Evolutionary conservation across 805 yeast species (phyloP).

Genomic region (Kodamaea nitidulidarum): DNA sequence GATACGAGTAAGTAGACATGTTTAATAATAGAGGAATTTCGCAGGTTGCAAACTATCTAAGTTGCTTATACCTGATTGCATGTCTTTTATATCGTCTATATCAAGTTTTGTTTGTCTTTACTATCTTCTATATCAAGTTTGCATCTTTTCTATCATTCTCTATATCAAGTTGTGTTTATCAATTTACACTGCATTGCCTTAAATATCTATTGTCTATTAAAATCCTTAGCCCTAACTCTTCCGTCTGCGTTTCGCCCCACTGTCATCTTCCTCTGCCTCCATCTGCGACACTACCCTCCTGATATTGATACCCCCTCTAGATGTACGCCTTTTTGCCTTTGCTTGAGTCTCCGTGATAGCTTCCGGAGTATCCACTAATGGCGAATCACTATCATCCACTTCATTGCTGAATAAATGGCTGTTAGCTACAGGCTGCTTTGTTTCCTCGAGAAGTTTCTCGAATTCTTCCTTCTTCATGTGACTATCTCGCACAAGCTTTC

Average conservation of each 20-base stretch:
- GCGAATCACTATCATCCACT: constrained; percentile 19
- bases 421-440: constrained; percentile 27
- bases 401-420: constrained; percentile 41
- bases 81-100: too few relatives aligned
- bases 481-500: constrained; percentile 33
- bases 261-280: constrained; percentile 7
- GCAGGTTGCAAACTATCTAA: too few relatives aligned
- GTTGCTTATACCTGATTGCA: too few relatives aligned
- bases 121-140: too few relatives aligned
- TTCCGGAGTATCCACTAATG: constrained; percentile 9
- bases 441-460: constrained; percentile 29
- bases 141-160: too few relatives aligned
- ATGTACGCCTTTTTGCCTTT: constrained; percentile 21
- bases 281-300: constrained; percentile 7
- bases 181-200: too few relatives aligned
- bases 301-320: constrained; percentile 27
- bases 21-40: too few relatives aligned
- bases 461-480: constrained; percentile 30
- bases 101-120: too few relatives aligned
- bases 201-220: constrained; percentile 3
- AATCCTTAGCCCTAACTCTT: constrained; percentile 4
- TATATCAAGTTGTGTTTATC: too few relatives aligned
- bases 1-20: too few relatives aligned
- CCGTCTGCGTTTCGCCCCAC: constrained; percentile 5
- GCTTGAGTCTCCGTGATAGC: constrained; percentile 7